Percentiles rank a stretch among this genome's conserved stretches.
These are phyloP conservation scores for Kazachstania sp. DNA, from an alignment of 1,139 yeast genomes.

Conservation along the genomic window DNA sequence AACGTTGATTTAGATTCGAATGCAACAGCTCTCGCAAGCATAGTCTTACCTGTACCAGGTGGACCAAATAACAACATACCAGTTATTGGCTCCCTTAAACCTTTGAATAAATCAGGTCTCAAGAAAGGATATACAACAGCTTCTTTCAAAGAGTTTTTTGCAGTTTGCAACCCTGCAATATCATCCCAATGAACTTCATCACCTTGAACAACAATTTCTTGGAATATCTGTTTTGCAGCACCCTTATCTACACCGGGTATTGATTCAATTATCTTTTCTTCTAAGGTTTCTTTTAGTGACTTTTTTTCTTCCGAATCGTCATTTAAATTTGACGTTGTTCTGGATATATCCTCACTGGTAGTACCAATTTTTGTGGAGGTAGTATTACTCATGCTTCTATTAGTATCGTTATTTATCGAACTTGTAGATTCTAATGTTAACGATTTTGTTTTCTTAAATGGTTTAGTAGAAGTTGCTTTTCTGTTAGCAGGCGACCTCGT, in stretches of 20 bases:
- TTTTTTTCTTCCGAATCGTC: conserved; percentile 7
- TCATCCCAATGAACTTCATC: conserved; percentile 97
- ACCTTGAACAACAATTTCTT: conserved; percentile 87
- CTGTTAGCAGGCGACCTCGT: background rate
- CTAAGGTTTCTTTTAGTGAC: conserved; percentile 27
- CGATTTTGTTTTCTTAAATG: background rate
- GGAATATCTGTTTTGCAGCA: conserved; percentile 78
- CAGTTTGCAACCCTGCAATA: conserved; percentile 86
- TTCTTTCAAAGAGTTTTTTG: conserved; percentile 84
- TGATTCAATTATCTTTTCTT: conserved; percentile 31
- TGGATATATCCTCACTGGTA: background rate
- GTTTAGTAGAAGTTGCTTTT: background rate
- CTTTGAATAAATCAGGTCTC: conserved; percentile 86
- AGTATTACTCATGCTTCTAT: background rate
- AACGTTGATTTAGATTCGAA: conserved; percentile 93
- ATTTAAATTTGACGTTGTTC: conserved; percentile 1
- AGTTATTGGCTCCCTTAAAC: conserved; percentile 89
- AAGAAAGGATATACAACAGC: conserved; percentile 95
- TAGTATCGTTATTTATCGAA: background rate
- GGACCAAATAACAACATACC: conserved; percentile 97
- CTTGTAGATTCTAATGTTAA: background rate
- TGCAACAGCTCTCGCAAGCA: conserved; percentile 96
- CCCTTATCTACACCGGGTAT: conserved; percentile 45
- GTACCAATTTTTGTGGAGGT: background rate
- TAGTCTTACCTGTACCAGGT: conserved; percentile 97